Evolutionary conservation across 768 basidiomycete genomes (phyloP).

Genomic region (Xanthoconium stramineum): DNA sequence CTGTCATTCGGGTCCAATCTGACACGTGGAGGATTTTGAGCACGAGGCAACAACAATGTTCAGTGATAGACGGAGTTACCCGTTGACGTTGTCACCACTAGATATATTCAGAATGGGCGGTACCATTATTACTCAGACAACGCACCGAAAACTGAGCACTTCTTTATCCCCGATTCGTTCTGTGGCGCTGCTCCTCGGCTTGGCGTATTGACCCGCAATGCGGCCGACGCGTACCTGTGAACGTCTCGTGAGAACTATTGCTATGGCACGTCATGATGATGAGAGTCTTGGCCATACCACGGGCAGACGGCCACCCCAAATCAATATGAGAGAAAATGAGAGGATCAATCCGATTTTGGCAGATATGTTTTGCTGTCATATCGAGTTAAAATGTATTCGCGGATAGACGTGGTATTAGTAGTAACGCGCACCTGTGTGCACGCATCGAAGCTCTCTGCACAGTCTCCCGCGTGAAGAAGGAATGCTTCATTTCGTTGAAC

Average conservation of each 20-base stretch:
- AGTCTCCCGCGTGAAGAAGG: conserved; percentile 95
- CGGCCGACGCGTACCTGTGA: conserved; percentile 75
- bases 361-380: conserved; percentile 73
- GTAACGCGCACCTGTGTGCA: conserved; percentile 68
- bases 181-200: conserved; percentile 81
- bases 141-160: conserved; percentile 83
- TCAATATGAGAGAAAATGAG: conserved; percentile 91
- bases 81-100: conserved; percentile 97
- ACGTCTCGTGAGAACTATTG: conserved; percentile 1
- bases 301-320: conserved; percentile 92
- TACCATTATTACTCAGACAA: not conserved
- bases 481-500: conserved; percentile 90
- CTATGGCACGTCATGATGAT: not conserved
- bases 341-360: conserved; percentile 88
- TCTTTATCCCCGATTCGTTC: conserved; percentile 76
- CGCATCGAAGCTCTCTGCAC: conserved; percentile 92
- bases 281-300: conserved; percentile 53
- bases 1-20: conserved; percentile 72
- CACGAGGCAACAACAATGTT: not conserved
- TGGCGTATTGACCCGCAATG: conserved; percentile 96
- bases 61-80: conserved; percentile 41
- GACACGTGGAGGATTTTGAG: not conserved
- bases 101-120: not conserved
- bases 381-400: conserved; percentile 11
- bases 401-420: not conserved